phyloP scores from a whole-genome alignment of 306 rosid species.

The Cercis canadensis region DNA sequence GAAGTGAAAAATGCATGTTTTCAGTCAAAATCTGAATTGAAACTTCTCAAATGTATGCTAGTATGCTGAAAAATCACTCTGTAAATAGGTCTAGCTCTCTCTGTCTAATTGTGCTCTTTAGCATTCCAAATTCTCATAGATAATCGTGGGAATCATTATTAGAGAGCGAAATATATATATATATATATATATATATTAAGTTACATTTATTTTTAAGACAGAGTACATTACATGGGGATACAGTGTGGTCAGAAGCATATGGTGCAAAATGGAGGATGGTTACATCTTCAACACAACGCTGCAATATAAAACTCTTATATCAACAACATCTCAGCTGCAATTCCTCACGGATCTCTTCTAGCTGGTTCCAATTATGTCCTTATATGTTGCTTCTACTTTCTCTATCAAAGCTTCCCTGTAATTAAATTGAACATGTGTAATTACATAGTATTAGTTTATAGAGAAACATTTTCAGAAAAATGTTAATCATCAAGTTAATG shows the following conservation, averaged over 20 bases:
- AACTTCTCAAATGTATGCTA: no score
- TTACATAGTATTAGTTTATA: constrained; percentile 2
- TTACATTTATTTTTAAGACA: constrained; percentile 43
- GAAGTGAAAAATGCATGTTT: no score
- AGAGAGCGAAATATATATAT: no score
- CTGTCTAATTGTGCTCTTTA: no score
- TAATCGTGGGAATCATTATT: no score
- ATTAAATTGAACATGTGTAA: constrained; percentile 32
- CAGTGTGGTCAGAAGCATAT: constrained; percentile 45
- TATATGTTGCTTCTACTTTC: constrained; percentile 66
- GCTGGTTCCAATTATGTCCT: constrained; percentile 75
- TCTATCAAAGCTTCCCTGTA: constrained; percentile 70
- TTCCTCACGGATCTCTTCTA: constrained; percentile 39
- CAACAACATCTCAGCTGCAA: constrained; percentile 44
- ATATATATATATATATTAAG: no score
- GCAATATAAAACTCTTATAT: constrained; percentile 42
- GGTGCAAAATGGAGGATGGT: constrained; percentile 44
- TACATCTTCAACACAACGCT: constrained; percentile 49
- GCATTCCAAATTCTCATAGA: no score
- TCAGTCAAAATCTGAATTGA: no score
- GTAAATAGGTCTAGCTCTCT: no score
- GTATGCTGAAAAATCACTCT: no score
- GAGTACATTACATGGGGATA: constrained; percentile 46
- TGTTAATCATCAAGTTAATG: neutral
- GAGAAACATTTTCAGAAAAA: neutral